phyloP scores from a whole-genome alignment of 2,329 filamentous ascomycete genomes.

The Trichophyton rubrum region DNA sequence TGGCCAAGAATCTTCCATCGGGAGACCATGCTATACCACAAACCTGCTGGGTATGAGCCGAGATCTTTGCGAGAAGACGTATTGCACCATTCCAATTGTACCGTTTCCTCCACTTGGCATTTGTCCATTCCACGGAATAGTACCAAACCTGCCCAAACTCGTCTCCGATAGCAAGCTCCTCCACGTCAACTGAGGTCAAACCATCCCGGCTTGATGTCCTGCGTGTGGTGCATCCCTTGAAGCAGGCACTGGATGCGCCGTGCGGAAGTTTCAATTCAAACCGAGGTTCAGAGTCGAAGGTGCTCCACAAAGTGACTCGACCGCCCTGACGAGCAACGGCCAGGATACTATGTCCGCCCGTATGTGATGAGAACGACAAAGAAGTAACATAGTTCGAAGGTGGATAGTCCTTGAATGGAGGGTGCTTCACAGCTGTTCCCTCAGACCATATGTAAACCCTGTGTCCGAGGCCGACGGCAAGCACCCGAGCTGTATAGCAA shows the following conservation, averaged over 20 bases:
- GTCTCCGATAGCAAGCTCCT: conserved; percentile 79
- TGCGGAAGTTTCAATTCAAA: conserved; percentile 62
- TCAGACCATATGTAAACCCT: conserved; percentile 87
- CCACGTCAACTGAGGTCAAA: conserved; percentile 48
- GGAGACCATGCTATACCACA: conserved; percentile 84
- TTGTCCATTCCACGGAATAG: conserved; percentile 76
- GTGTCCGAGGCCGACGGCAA: conserved; percentile 72
- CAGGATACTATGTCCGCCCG: conserved; percentile 66
- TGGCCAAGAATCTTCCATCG: conserved; percentile 65
- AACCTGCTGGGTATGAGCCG: conserved; percentile 74
- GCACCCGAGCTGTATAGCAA: conserved; percentile 56
- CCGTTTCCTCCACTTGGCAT: conserved; percentile 44
- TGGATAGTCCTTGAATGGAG: conserved; percentile 42
- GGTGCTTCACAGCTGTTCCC: conserved; percentile 49
- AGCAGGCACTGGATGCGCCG: conserved; percentile 67
- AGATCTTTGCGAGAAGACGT: conserved; percentile 63
- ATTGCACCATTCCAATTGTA: conserved; percentile 67
- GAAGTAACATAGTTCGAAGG: conserved; percentile 57
- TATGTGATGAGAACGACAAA: conserved; percentile 72
- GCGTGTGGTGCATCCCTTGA: conserved; percentile 52
- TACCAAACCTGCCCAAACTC: conserved; percentile 73
- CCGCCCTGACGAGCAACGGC: conserved; percentile 74
- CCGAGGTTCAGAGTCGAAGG: conserved; percentile 51
- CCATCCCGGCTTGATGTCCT: conserved; percentile 38
- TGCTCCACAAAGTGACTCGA: conserved; percentile 63